A percentile compares a stretch with the other conserved stretches of the same genome.
Evolutionary conservation across 2,329 filamentous ascomycete genomes (phyloP).

Genomic region (Lecanosticta acicola): DNA sequence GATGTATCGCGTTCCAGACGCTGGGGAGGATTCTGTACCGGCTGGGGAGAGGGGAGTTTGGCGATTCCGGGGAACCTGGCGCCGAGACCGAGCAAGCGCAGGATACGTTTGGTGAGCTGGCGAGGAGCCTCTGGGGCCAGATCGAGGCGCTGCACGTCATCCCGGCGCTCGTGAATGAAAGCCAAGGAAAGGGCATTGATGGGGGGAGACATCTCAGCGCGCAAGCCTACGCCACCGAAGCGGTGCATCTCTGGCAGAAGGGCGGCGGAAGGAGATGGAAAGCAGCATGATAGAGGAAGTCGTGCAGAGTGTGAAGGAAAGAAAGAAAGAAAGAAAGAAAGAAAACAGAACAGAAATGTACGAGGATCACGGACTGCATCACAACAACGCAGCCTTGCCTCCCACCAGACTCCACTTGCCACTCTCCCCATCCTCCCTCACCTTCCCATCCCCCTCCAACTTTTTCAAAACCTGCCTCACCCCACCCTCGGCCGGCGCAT

Average conservation of each 20-base stretch:
- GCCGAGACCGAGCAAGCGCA: conserved; percentile 33
- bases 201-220: conserved; percentile 65
- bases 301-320: too few relatives aligned
- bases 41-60: conserved; percentile 68
- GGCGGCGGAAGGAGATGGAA: conserved; percentile 58
- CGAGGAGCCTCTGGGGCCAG: conserved; percentile 75
- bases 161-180: conserved; percentile 70
- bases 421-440: conserved; percentile 36
- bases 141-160: conserved; percentile 72
- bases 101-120: conserved; percentile 42
- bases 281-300: conserved; percentile 36
- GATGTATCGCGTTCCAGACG: conserved; percentile 88
- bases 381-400: conserved; percentile 17
- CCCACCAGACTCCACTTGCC: conserved; percentile 30
- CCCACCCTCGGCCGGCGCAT: conserved; percentile 68
- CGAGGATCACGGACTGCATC: too few relatives aligned
- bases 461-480: conserved; percentile 75
- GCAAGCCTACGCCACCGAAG: conserved; percentile 78
- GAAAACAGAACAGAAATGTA: too few relatives aligned
- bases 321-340: too few relatives aligned
- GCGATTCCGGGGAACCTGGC: conserved; percentile 44
- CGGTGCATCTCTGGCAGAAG: conserved; percentile 79
- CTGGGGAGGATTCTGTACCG: conserved; percentile 79
- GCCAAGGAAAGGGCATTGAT: conserved; percentile 54
- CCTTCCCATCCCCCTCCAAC: conserved; percentile 67